Evolutionary conservation across 805 yeast species (phyloP).

Genomic region (Lachancea sp.): DNA sequence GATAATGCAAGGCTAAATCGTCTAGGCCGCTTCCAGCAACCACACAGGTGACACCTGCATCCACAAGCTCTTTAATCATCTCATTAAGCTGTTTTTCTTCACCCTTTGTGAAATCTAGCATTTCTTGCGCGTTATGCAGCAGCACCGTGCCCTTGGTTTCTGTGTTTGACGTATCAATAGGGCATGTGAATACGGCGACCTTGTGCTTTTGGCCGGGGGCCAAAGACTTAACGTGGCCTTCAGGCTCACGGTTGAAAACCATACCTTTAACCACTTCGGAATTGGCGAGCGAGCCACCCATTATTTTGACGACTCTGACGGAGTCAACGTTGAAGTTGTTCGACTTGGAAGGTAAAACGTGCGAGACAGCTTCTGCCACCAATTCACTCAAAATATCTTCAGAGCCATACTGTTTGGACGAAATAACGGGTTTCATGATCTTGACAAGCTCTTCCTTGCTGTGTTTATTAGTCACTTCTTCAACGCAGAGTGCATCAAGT

Average conservation of each 20-base stretch:
- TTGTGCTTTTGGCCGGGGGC: slow-evolving; percentile 48
- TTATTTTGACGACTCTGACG: slow-evolving; percentile 89
- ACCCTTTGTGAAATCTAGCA: slow-evolving; percentile 93
- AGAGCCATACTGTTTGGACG: slow-evolving; percentile 88
- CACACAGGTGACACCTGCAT: slow-evolving; percentile 80
- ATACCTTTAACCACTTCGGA: slow-evolving; percentile 89
- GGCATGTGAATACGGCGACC: slow-evolving; percentile 90
- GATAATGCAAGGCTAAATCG: slow-evolving; percentile 85
- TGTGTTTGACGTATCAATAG: slow-evolving; percentile 91
- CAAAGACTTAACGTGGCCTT: slow-evolving; percentile 72
- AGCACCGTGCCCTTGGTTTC: slow-evolving; percentile 97
- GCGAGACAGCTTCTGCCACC: slow-evolving; percentile 78
- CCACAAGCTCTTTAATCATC: slow-evolving; percentile 73
- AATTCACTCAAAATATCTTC: slow-evolving; percentile 72
- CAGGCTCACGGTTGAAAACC: slow-evolving; percentile 98
- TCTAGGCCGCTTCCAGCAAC: slow-evolving; percentile 94
- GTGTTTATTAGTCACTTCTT: slow-evolving; percentile 42
- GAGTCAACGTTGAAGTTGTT: slow-evolving; percentile 79
- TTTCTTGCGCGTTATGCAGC: slow-evolving; percentile 91
- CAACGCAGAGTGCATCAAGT: slow-evolving; percentile 59
- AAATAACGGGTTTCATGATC: slow-evolving; percentile 77
- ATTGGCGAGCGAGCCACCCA: slow-evolving; percentile 76
- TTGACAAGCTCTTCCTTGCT: slow-evolving; percentile 54
- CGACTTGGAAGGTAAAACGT: slow-evolving; percentile 54
- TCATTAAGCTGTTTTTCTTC: slow-evolving; percentile 91